Percentiles rank a stretch among this genome's conserved stretches.
phyloP scores from a whole-genome alignment of 2,329 filamentous ascomycete genomes.

The Fusarium subglutinans region DNA sequence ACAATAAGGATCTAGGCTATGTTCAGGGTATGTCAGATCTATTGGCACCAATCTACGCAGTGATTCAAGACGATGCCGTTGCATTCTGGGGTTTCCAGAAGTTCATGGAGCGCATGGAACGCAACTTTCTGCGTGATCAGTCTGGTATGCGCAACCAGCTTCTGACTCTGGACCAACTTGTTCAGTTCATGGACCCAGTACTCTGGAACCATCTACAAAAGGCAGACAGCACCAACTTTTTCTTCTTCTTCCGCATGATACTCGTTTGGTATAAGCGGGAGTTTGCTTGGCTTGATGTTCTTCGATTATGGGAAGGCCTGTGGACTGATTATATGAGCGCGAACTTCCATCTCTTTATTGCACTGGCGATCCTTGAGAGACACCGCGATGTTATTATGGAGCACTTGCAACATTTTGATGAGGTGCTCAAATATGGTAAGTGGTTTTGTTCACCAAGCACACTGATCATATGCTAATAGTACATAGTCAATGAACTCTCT shows the following conservation, averaged over 20 bases:
- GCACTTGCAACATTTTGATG: conserved; percentile 93
- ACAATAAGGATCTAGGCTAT: conserved; percentile 94
- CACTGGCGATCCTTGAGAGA: conserved; percentile 92
- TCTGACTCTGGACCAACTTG: conserved; percentile 89
- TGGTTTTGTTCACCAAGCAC: conserved; percentile 14
- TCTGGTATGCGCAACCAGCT: conserved; percentile 95
- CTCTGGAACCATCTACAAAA: conserved; percentile 89
- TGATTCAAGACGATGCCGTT: conserved; percentile 95
- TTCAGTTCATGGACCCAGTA: conserved; percentile 95
- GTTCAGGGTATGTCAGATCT: conserved; percentile 99
- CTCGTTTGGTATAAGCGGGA: conserved; percentile 99
- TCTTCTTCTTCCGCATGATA: conserved; percentile 99
- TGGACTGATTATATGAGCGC: conserved; percentile 94
- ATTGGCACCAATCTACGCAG: conserved; percentile 93
- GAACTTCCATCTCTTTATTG: conserved; percentile 94
- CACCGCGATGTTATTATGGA: conserved; percentile 97
- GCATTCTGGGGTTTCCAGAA: conserved; percentile 96
- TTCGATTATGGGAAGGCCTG: conserved; percentile 88
- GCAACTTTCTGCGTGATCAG: conserved; percentile 95
- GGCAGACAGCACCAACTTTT: conserved; percentile 97
- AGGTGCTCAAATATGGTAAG: conserved; percentile 94
- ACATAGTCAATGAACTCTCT: conserved; percentile 89
- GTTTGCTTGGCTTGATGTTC: conserved; percentile 87
- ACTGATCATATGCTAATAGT: conserved; percentile 24
- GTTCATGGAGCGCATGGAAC: conserved; percentile 98